Evolutionary conservation across 768 basidiomycete genomes (phyloP), one percentile per base, ranked within the genome.

Genomic region (Mycena chlorophos): DNA sequence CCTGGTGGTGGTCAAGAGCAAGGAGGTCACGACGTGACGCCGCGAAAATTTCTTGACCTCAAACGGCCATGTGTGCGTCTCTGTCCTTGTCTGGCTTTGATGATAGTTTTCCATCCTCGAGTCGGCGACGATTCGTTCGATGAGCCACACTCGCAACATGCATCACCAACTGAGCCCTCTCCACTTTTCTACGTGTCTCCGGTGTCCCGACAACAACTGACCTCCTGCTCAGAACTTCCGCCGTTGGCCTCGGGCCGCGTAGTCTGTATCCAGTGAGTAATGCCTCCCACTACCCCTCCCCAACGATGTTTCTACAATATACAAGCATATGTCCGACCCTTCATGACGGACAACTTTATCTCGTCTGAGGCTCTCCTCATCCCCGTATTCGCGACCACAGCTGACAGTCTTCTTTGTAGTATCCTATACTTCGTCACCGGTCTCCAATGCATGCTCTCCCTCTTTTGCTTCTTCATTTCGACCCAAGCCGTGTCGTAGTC

Each of bases 81-180:
- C 40, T 42, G 42, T 42, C 30, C 30, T 43, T 30, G 22, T 31
- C 19, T 68, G 65, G 71, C 68, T 5, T 70, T 80, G 86, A 87
- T 83, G 86, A 88, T 85, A 79, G 61, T 71, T 73, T 76, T 84
- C 84, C 84, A 85, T 84, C 69, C 71, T 73, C 83, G 86, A 87
- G 86, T 76, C 69, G 85, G 86, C 83, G 87, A 88, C 71, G 76
- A 70, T 79, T 70, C 69, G 62, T n/a, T 73, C 75, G 73, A 82
- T 87, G 86, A 87, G 78, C 86, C 86, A 69, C 70, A 71, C 85
- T 88, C 86, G 76, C 68, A 84, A 87, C 86, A 88, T 88, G 87
- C 87, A 89, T 80, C 79, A 82, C 79, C 79, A 82, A 76, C 78
- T 80, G 78, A 79, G 69, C 71, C 62, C 68, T 67, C 65, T 52